Percentiles rank a stretch among this genome's conserved stretches.
Conservation (phyloP, 108 stramenopile genomes). For the Fistulifera solaris region DNA sequence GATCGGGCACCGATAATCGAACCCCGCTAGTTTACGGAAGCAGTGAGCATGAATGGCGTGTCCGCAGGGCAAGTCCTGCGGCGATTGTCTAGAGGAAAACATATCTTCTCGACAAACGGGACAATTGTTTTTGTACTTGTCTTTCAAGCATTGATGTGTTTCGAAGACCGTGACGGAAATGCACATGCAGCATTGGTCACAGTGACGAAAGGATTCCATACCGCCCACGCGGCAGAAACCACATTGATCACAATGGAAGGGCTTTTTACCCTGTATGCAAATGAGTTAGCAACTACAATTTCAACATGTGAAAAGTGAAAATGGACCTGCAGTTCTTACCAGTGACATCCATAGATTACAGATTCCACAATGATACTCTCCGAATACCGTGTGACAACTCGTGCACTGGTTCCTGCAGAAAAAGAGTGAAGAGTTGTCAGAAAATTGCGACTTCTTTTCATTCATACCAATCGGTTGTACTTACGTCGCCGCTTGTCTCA, state of each 20-base stretch:
- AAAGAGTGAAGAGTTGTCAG: not conserved
- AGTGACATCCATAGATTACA: conserved; percentile 84
- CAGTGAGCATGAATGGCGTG: conserved; percentile 86
- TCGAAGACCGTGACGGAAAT: conserved; percentile 68
- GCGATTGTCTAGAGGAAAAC: conserved; percentile 67
- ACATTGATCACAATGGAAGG: conserved; percentile 78
- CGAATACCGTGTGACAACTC: conserved; percentile 66
- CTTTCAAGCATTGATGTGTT: conserved; percentile 77
- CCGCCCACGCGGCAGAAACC: conserved; percentile 87
- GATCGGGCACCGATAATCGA: conserved; percentile 83
- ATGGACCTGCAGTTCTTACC: conserved; percentile 13
- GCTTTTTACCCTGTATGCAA: conserved; percentile 47
- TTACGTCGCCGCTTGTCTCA: conserved; percentile 48
- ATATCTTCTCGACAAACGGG: conserved; percentile 85
- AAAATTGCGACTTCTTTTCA: not conserved
- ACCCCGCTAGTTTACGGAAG: conserved; percentile 79
- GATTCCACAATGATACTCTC: conserved; percentile 76
- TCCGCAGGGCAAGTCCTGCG: conserved; percentile 82
- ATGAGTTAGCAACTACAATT: too few species aligned
- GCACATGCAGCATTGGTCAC: conserved; percentile 84
- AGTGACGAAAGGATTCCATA: conserved; percentile 76
- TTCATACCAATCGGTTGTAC: conserved; percentile 11
- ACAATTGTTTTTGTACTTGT: conserved; percentile 86
- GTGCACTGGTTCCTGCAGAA: conserved; percentile 61
- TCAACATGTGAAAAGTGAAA: too few species aligned